A percentile compares a stretch with the other conserved stretches of the same genome.
Conservation (phyloP, 129 eudicot genomes). For the Scalesia atractyloides region DNA sequence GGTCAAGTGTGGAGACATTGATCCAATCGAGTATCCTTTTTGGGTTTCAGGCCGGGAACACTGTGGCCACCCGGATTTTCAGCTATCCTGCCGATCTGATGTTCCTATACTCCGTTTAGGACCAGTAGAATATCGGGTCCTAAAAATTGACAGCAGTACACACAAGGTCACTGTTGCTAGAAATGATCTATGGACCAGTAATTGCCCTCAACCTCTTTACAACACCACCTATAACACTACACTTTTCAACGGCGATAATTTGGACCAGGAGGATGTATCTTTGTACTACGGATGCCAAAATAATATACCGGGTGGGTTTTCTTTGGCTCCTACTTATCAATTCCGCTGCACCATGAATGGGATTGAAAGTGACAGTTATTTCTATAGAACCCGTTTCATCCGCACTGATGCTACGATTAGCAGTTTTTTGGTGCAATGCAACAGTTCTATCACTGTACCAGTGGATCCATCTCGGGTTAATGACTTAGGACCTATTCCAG, state of each 20-base stretch:
- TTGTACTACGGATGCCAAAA: conserved; percentile 40
- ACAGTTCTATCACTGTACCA: conserved; percentile 6
- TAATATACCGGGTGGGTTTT: too few relatives aligned
- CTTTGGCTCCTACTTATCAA: not conserved
- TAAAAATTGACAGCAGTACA: not conserved
- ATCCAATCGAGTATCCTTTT: not conserved
- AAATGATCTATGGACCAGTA: too few relatives aligned
- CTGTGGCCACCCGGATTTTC: not conserved
- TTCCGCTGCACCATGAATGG: conserved; percentile 18
- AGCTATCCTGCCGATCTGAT: not conserved
- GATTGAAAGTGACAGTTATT: not conserved
- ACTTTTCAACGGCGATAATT: not conserved
- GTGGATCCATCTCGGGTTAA: conserved; percentile 13
- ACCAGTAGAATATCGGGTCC: not conserved
- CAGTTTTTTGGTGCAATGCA: not conserved
- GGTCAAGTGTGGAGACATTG: not conserved
- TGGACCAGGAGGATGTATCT: conserved; percentile 26
- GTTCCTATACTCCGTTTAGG: not conserved
- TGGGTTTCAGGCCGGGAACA: not conserved
- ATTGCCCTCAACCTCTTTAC: not conserved
- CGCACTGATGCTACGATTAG: not conserved
- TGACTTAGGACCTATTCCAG: not conserved
- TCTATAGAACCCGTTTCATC: not conserved
- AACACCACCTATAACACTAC: conserved; percentile 38
- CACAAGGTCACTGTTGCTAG: too few relatives aligned